These are phyloP conservation scores for Candida ponderosae DNA, from an alignment of 805 yeast genomes.

Conservation along the genomic window DNA sequence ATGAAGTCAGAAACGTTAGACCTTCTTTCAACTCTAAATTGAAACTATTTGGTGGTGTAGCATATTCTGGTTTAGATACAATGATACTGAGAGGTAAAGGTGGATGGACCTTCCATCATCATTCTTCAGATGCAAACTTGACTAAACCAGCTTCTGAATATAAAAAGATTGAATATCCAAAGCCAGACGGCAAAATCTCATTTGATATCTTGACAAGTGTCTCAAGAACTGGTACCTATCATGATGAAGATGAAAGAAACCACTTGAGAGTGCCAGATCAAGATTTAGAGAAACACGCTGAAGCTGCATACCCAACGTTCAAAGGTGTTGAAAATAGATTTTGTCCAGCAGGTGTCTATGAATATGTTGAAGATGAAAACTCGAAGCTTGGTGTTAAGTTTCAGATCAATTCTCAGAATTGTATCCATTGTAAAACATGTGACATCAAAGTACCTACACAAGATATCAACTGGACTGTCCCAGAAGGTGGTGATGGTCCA, in stretches of 20 bases:
- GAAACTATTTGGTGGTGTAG: conserved; percentile 77
- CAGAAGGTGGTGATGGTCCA: conserved; percentile 99
- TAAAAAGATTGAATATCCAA: conserved; percentile 79
- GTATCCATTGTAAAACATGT: conserved; percentile 98
- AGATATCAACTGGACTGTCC: conserved; percentile 94
- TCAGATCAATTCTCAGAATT: conserved; percentile 92
- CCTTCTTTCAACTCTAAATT: conserved; percentile 79
- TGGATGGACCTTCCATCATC: conserved; percentile 81
- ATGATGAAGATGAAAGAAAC: conserved; percentile 88
- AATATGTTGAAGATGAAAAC: conserved; percentile 63
- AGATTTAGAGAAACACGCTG: conserved; percentile 59
- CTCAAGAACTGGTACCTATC: conserved; percentile 92
- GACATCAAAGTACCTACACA: conserved; percentile 95
- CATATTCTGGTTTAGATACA: conserved; percentile 79
- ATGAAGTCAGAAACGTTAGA: conserved; percentile 81
- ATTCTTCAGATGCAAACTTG: conserved; percentile 59
- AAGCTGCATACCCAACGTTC: conserved; percentile 61
- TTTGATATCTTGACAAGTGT: conserved; percentile 94
- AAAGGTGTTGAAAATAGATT: conserved; percentile 86
- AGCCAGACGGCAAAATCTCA: conserved; percentile 89
- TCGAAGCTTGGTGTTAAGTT: conserved; percentile 63
- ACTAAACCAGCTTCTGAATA: conserved; percentile 63
- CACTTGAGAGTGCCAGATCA: conserved; percentile 70
- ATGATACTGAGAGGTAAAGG: conserved; percentile 68
- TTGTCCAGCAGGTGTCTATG: conserved; percentile 99